Conservation (phyloP, 139 green algal genomes). For the Raphidocelis subcapitata region DNA sequence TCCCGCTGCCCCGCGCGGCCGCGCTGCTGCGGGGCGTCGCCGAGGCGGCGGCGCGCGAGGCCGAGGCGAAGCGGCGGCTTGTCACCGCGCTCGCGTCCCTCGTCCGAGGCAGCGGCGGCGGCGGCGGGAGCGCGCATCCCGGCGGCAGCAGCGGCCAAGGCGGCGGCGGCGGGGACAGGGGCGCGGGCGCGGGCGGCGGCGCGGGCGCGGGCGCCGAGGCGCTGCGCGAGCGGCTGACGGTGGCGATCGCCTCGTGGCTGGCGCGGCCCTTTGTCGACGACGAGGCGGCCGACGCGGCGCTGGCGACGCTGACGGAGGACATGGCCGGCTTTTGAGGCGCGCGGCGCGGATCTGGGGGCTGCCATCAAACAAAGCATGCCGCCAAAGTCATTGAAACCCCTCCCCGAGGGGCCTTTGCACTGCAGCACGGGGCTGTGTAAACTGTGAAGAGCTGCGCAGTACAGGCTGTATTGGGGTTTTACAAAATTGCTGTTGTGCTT, state of each 20-base stretch:
- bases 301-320: conserved; percentile 27
- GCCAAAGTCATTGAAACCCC: too few species aligned
- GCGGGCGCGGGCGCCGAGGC: background rate
- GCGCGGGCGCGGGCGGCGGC: background rate
- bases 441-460: too few species aligned
- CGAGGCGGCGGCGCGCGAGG: conserved; percentile 11
- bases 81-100: background rate
- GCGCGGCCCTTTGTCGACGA: conserved; percentile 12
- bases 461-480: too few species aligned
- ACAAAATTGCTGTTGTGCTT: too few species aligned
- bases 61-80: background rate
- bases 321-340: conserved; percentile 21
- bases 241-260: conserved; percentile 15
- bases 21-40: conserved; percentile 10
- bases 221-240: conserved; percentile 10
- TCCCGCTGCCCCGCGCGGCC: background rate
- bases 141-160: background rate
- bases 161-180: background rate
- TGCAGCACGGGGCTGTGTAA: too few species aligned
- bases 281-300: background rate
- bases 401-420: too few species aligned
- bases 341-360: too few species aligned
- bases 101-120: background rate
- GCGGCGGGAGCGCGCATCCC: background rate
- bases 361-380: too few species aligned